These are phyloP conservation scores for Metschnikowia cubensis DNA, from an alignment of 805 yeast species.

Conservation along the genomic window DNA sequence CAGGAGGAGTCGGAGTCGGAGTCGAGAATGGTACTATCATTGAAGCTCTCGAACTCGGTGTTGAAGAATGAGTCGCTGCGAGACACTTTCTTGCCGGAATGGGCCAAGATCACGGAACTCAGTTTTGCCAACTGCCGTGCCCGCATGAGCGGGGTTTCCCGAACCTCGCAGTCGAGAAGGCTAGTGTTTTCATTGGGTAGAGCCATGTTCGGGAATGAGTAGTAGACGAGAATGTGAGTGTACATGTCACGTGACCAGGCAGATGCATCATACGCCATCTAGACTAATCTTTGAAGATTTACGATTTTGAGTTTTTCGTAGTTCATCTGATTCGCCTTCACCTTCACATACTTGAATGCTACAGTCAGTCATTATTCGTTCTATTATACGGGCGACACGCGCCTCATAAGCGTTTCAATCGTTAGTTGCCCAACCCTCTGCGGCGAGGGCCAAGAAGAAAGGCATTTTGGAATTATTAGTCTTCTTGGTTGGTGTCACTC, in stretches of 20 bases:
- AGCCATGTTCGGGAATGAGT: background rate
- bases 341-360: too few species aligned
- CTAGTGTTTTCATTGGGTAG: conserved; percentile 2
- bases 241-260: background rate
- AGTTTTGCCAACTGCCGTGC: conserved; percentile 15
- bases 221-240: background rate
- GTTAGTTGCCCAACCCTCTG: background rate
- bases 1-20: conserved; percentile 12
- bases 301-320: too few species aligned
- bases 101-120: conserved; percentile 38
- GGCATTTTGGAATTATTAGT: background rate
- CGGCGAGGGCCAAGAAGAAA: conserved; percentile 2
- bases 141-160: background rate
- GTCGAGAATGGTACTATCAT: conserved; percentile 16
- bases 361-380: background rate
- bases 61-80: conserved; percentile 29
- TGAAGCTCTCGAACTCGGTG: conserved; percentile 22
- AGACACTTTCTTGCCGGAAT: conserved; percentile 37
- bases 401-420: conserved; percentile 1
- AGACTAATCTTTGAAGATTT: too few species aligned
- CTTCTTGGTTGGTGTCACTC: background rate
- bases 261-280: background rate
- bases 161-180: conserved; percentile 2
- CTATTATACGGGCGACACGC: background rate
- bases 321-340: too few species aligned